Conservation (phyloP, 768 basidiomycete species). For the Lentinula aciculospora region DNA sequence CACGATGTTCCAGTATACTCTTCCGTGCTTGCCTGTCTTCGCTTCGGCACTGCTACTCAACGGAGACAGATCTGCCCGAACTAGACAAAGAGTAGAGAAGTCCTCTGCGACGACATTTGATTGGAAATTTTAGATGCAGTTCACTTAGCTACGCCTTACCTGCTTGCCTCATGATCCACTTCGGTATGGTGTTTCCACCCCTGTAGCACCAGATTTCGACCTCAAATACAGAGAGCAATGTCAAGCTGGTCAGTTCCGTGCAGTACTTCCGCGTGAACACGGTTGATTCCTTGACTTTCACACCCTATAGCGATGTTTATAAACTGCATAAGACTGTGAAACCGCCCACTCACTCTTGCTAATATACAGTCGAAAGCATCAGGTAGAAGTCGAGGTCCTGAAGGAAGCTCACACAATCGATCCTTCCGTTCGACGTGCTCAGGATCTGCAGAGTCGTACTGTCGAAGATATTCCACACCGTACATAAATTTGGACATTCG, state of each 20-base stretch:
- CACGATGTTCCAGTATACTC: constrained; percentile 78
- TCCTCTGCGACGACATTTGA: constrained; percentile 34
- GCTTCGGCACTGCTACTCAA: constrained; percentile 66
- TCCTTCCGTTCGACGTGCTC: constrained; percentile 63
- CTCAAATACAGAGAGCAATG: constrained; percentile 74
- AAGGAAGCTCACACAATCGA: constrained; percentile 68
- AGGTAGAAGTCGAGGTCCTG: constrained; percentile 70
- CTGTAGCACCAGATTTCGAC: constrained; percentile 84
- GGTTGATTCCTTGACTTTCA: constrained; percentile 76
- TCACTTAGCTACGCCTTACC: constrained; percentile 26
- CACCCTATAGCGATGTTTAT: constrained; percentile 34
- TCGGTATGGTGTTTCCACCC: constrained; percentile 64
- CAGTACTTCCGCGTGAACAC: constrained; percentile 81
- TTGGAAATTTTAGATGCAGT: not conserved
- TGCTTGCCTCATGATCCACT: constrained; percentile 66
- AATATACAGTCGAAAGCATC: constrained; percentile 83
- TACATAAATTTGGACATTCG: constrained; percentile 80
- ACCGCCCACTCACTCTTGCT: constrained; percentile 42
- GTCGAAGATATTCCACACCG: constrained; percentile 73
- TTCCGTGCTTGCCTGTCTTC: constrained; percentile 57
- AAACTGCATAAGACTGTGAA: constrained; percentile 1
- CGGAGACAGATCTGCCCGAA: constrained; percentile 72
- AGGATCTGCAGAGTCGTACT: constrained; percentile 56
- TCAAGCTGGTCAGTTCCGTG: constrained; percentile 72
- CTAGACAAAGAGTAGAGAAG: constrained; percentile 74